Base-by-base conservation (phyloP, 805 yeast species). In the Blastobotrys robertii region DNA sequence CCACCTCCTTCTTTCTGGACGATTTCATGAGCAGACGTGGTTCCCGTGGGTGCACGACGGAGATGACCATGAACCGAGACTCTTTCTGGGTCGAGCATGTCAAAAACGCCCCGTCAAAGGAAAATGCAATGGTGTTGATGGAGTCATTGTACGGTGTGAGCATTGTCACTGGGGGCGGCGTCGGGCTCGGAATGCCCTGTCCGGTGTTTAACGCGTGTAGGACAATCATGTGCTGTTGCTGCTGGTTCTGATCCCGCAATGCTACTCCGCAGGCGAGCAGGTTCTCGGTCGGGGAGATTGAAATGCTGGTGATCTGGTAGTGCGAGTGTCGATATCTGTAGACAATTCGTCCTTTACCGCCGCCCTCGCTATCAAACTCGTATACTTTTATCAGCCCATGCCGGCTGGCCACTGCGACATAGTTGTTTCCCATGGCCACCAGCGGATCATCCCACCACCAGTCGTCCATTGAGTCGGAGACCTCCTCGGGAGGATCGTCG, bases 141-240 rank as follows among this genome's bases (percentile, higher is more conserved):
- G 95, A 94, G 59, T 90, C 97, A 28, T 84, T 64, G 59, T 85
- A 86, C 0, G 97, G 96, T 40, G 84, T 69, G 30, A 25, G 13
- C 22, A 39, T 13, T n/a, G 34, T 29, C 3, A 30, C 37, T 15
- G 28, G 37, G 11, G 19, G 37, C 16, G 8, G 67, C 37, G 13
- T 25, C 10, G 29, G 30, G 30, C 19, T 22, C 8, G 28, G 11
- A 6, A 30, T 11, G 13, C 25, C 25, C 6, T 19, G 25, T 6
- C 25, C 25, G 2, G 30, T 30, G 9, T 15, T 31, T 19, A 31
- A 37, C 6, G 19, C 16, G 47, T 81, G 81, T 36, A 85, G 63
- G 3, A 79, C 75, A 4, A 86, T 72, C 51, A 85, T 73, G 87
- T 55, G 38, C 35, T 9, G 34, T 34, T 2, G 38, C 35, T 11